Conservation (phyloP, 1,284 basidiomycete species). For the Limonomyces culmigenus region DNA sequence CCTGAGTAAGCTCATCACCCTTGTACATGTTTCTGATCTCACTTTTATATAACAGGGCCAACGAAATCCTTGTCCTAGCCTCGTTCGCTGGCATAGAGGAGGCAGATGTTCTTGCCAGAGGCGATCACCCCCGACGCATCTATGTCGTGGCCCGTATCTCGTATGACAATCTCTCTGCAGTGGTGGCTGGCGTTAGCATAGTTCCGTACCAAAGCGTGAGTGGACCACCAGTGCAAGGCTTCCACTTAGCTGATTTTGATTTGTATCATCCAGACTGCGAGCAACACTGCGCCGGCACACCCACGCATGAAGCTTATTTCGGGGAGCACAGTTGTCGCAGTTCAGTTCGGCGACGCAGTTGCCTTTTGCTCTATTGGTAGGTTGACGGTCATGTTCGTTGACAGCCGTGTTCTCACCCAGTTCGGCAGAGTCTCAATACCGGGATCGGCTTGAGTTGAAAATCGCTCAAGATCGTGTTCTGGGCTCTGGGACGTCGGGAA, state of each 20-base stretch:
- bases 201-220: constrained; percentile 65
- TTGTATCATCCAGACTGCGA: constrained; percentile 33
- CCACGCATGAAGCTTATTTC: constrained; percentile 45
- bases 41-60: constrained; percentile 18
- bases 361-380: constrained; percentile 49
- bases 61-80: constrained; percentile 39
- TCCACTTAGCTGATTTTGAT: not conserved
- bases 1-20: constrained; percentile 26
- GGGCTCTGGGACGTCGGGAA: constrained; percentile 40
- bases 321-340: constrained; percentile 34
- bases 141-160: constrained; percentile 43
- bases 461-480: constrained; percentile 48
- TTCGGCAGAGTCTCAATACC: constrained; percentile 51
- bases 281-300: constrained; percentile 48
- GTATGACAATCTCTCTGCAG: constrained; percentile 21
- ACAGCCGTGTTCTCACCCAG: constrained; percentile 1
- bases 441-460: constrained; percentile 56
- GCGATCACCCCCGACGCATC: constrained; percentile 31
- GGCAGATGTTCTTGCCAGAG: constrained; percentile 21
- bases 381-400: constrained; percentile 5
- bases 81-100: constrained; percentile 49
- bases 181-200: constrained; percentile 27
- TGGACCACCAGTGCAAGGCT: constrained; percentile 6
- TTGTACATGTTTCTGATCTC: not conserved
- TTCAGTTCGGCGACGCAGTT: constrained; percentile 67